Percentiles rank a stretch among this genome's conserved stretches.
Conservation (phyloP, 345 rosid genomes). For the Camelina laxa region DNA sequence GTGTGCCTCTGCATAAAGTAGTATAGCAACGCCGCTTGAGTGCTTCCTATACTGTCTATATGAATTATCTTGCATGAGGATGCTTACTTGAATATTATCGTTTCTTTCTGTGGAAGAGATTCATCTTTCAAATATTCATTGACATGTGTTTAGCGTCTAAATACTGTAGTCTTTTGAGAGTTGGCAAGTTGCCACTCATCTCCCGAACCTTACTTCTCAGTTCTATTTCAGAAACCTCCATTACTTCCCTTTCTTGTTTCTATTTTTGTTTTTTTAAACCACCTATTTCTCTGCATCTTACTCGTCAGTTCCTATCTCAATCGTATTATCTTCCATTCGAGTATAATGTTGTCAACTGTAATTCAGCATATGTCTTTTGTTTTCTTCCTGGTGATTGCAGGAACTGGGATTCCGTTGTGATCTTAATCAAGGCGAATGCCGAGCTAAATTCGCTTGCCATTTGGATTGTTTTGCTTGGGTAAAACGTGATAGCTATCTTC, state of each 20-base stretch:
- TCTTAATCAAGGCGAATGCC: slow-evolving; percentile 94
- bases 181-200: slow-evolving; percentile 26
- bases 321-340: slow-evolving; percentile 1
- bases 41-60: slow-evolving; percentile 9
- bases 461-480: slow-evolving; percentile 99
- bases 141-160: slow-evolving; percentile 23
- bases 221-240: slow-evolving; percentile 1
- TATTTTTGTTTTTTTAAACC: too few relatives aligned
- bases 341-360: slow-evolving; percentile 16
- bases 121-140: slow-evolving; percentile 29
- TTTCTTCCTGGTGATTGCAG: slow-evolving; percentile 52
- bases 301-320: slow-evolving; percentile 15
- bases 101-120: slow-evolving; percentile 1
- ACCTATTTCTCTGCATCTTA: slow-evolving; percentile 24
- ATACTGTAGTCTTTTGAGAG: slow-evolving; percentile 24
- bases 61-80: slow-evolving; percentile 7
- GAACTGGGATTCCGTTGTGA: slow-evolving; percentile 92
- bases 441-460: slow-evolving; percentile 91
- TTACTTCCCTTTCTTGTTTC: neutral
- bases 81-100: slow-evolving; percentile 23
- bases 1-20: slow-evolving; percentile 21
- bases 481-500: slow-evolving; percentile 98
- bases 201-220: slow-evolving; percentile 20
- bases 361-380: slow-evolving; percentile 19
- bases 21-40: slow-evolving; percentile 10